phyloP scores from a whole-genome alignment of 768 basidiomycete genomes.

The Mycena albidolilacea region DNA sequence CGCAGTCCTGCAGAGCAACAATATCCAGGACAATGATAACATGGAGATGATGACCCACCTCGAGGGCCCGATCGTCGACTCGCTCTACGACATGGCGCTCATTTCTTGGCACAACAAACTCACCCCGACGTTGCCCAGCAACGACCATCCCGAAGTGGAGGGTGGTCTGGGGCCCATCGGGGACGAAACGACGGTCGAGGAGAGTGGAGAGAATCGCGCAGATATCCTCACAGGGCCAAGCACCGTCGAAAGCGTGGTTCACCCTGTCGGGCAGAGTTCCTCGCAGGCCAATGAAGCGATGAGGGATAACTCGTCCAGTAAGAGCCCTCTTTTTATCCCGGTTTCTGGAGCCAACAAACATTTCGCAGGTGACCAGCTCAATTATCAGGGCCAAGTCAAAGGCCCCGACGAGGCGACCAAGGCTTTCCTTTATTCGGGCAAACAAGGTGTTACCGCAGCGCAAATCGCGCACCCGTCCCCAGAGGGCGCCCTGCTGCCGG shows the following conservation, averaged over 20 bases:
- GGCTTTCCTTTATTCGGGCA: constrained; percentile 42
- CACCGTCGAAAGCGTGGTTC: constrained; percentile 36
- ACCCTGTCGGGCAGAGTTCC: constrained; percentile 27
- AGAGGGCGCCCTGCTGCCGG: constrained; percentile 33
- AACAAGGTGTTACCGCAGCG: constrained; percentile 38
- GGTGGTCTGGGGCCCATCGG: constrained; percentile 58
- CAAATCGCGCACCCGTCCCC: constrained; percentile 43
- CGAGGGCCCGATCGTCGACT: constrained; percentile 79
- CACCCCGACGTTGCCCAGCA: constrained; percentile 61
- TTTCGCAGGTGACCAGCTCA: constrained; percentile 24
- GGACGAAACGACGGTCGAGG: constrained; percentile 42
- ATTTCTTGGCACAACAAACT: constrained; percentile 70
- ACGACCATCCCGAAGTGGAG: constrained; percentile 47
- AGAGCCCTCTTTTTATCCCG: background rate
- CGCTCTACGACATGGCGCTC: constrained; percentile 79
- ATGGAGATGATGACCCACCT: constrained; percentile 58
- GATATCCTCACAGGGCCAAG: constrained; percentile 31
- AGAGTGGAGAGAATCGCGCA: constrained; percentile 24
- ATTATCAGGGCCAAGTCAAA: constrained; percentile 33
- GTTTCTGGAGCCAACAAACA: background rate
- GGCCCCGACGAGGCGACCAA: constrained; percentile 40
- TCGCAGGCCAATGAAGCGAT: constrained; percentile 39
- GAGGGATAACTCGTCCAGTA: constrained; percentile 25
- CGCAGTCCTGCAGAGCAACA: constrained; percentile 76
- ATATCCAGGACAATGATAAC: constrained; percentile 69